Evolutionary conservation across 139 green algal species (phyloP), one percentile per base, ranked within the genome.

Genomic region (Chlamydomonas incerta): DNA sequence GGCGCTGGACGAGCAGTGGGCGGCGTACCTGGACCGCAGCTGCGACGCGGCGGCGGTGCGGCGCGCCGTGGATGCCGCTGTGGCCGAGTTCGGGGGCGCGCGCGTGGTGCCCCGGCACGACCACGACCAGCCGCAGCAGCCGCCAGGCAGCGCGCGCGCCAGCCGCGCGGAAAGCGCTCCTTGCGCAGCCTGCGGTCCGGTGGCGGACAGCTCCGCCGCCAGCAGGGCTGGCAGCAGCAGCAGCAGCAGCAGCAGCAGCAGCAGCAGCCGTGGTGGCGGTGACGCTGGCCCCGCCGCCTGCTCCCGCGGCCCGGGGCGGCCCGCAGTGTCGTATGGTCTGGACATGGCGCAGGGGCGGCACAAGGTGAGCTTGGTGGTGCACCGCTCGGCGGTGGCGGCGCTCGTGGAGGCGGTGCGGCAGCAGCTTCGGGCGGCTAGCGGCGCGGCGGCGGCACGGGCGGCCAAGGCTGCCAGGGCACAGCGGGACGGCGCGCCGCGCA

Each of bases 351-450:
- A 84, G 77, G 33, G 65, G 5, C 65, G 65, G 35, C 77, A 74
- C 65, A 57, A 29, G 46, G 31, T 84, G 13, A 68, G 77, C 35
- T n/a, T 84, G n/a, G 20, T 68, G 46, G 77, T 74, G 63, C 65
- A 84, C 65, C 14, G 47, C n/a, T 57, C 46, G 1, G 5, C 66
- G 65, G 18, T 34, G 33, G 18, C 8, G 20, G 15, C 3, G n/a
- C 41, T 84, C 20, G 46, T 74, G 47, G 5, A 21, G 26, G 29
- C 67, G 21, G 21, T 84, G 34, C 9, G 24, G 76, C 26, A 65
- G 28, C 28, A 29, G 33, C 57, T 83, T 35, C 20, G 14, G 29
- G 46, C 41, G 18, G 29, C 29, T 1, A n/a, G 26, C 35, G 75
- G n/a, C 6, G 20, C 18, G 33, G 74, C 23, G 13, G 26, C 62